Base-by-base conservation (phyloP, 805 yeast genomes). In the Starmerella asiatica region DNA sequence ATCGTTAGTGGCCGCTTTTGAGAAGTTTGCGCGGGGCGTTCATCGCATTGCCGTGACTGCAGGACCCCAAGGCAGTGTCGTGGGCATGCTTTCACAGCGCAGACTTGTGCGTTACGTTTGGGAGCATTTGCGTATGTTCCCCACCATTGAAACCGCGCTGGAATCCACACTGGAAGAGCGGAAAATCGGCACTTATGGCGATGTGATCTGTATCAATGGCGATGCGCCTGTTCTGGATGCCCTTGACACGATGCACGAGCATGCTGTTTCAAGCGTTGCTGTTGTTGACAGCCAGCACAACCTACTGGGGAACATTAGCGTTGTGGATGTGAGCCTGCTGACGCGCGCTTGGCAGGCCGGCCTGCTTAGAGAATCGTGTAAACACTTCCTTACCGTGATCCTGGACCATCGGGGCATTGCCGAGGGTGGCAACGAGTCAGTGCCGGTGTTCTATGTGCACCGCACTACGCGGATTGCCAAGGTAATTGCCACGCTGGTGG, bases 371-470 rank as follows among this genome's bases (percentile, higher is more conserved):
- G 78, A 80, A 57, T 69, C 91, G 5, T 91, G 94, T 60, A 68
- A 84, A 53, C 91, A 81, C 60, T 88, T 88, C 57, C 75, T 88
- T 42, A 75, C 93, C 12, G 79, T 85, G 46, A 85, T 86, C 45
- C 69, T 91, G 47, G 78, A 80, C 48, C 77, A 78, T 40, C 76
- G 94, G 56, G 98, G 98, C 17, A 68, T 88, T 24, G 93, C 79
- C 54, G 86, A 85, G 56, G 95, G 95, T 38, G 51, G 51, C 7
- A 85, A 86, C 60, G 98, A 88, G 63, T 84, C 93, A 31, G 88
- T 79, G 68, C 98, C 98, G 15, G 88, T 91, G 30, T 88, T 88
- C 69, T 94, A 88, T 58, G 95, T 88, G 20, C 78, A 82, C 46
- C 73, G 75, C 45, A 69, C 71, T 30, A 75, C 93, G 8, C 76